phyloP scores from a whole-genome alignment of 148 eudicot species.

The Camellia granthamiana region DNA sequence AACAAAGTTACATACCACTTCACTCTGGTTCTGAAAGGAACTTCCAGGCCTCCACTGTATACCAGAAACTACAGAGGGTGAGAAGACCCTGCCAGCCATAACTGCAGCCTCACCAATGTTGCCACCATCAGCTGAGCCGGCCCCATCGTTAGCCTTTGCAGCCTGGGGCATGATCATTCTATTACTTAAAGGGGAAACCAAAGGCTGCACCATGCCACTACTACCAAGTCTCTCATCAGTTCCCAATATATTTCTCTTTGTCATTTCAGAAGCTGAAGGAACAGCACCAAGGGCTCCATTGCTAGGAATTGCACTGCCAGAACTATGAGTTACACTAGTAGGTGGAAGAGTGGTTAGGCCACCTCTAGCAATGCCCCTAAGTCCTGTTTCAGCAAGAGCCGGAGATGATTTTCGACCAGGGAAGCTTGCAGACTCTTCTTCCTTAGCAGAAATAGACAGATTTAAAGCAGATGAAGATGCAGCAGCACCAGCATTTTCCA shows the following conservation, averaged over 20 bases:
- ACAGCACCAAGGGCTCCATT: conserved; percentile 50
- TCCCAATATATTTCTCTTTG: conserved; percentile 68
- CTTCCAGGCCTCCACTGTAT: conserved; percentile 98
- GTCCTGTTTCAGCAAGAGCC: conserved; percentile 55
- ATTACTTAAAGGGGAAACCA: conserved; percentile 41
- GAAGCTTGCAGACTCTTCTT: conserved; percentile 55
- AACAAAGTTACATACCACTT: conserved; percentile 52
- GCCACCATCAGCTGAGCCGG: conserved; percentile 38
- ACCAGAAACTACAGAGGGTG: conserved; percentile 70
- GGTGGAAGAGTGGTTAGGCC: conserved; percentile 54
- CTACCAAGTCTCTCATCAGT: conserved; percentile 78
- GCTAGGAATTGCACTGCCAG: conserved; percentile 54
- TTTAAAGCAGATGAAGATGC: conserved; percentile 46
- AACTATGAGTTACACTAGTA: conserved; percentile 41
- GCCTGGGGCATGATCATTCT: conserved; percentile 42
- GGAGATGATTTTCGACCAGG: conserved; percentile 73
- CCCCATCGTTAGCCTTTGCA: conserved; percentile 42
- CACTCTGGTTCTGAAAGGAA: conserved; percentile 77
- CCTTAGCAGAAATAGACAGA: conserved; percentile 51
- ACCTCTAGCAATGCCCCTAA: conserved; percentile 62
- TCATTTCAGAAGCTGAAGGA: conserved; percentile 64
- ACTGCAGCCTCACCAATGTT: conserved; percentile 52
- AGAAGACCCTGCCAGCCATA: conserved; percentile 60
- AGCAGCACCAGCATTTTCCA: conserved; percentile 42
- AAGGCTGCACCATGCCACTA: conserved; percentile 50